Conservation (phyloP, 2,329 filamentous ascomycete species). For the Rutstroemia sydowiana region DNA sequence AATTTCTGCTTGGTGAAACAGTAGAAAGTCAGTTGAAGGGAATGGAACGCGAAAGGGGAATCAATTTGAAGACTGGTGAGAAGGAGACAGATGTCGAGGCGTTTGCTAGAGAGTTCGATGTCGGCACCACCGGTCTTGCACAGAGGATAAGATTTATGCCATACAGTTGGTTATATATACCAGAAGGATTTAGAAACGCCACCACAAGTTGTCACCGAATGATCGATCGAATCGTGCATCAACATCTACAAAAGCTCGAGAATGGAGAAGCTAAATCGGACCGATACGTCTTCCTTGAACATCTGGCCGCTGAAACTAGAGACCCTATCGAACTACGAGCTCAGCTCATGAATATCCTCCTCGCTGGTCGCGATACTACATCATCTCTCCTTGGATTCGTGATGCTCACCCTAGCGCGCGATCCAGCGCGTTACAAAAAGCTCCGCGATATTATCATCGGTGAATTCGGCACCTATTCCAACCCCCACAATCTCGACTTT, state of each 20-base stretch:
- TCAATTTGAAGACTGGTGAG: slow-evolving; percentile 9
- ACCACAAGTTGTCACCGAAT: slow-evolving; percentile 34
- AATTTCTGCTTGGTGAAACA: slow-evolving; percentile 50
- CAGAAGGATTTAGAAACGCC: slow-evolving; percentile 27
- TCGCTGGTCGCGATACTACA: slow-evolving; percentile 53
- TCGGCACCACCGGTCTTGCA: slow-evolving; percentile 29
- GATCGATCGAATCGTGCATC: slow-evolving; percentile 40
- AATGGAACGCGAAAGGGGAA: neutral
- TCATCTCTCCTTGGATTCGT: slow-evolving; percentile 39
- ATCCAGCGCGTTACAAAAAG: slow-evolving; percentile 35
- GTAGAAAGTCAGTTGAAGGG: slow-evolving; percentile 34
- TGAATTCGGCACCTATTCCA: slow-evolving; percentile 29
- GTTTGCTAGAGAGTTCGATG: slow-evolving; percentile 37
- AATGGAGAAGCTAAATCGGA: slow-evolving; percentile 17
- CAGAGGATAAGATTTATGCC: slow-evolving; percentile 3
- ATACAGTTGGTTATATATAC: slow-evolving; percentile 22
- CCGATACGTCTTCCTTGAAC: slow-evolving; percentile 46
- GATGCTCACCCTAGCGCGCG: slow-evolving; percentile 22
- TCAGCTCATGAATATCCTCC: slow-evolving; percentile 46
- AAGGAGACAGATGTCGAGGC: neutral
- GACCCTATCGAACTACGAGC: slow-evolving; percentile 40
- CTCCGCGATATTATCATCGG: slow-evolving; percentile 36
- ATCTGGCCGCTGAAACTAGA: slow-evolving; percentile 42
- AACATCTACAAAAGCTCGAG: slow-evolving; percentile 28
- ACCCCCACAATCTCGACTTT: slow-evolving; percentile 25